phyloP scores from a whole-genome alignment of 2,329 filamentous ascomycete species.

The Aspergillus quadricinctus region DNA sequence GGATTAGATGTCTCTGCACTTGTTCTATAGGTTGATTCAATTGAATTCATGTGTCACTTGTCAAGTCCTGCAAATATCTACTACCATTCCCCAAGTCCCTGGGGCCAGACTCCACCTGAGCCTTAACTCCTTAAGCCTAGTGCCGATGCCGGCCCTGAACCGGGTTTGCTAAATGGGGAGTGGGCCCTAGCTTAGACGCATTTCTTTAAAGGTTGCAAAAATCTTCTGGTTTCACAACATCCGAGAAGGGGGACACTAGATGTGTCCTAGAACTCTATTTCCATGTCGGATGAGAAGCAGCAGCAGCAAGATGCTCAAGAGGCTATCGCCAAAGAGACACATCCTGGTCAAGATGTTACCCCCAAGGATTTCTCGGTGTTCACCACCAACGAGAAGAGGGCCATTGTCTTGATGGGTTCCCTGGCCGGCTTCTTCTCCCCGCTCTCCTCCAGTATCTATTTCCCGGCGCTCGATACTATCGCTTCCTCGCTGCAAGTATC shows the following conservation, averaged over 20 bases:
- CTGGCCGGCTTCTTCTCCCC: slow-evolving; percentile 29
- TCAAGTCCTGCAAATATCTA: neutral
- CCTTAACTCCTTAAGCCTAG: too few relatives aligned
- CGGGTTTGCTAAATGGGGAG: neutral
- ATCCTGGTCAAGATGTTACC: neutral
- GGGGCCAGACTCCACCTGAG: too few relatives aligned
- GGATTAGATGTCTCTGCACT: too few relatives aligned
- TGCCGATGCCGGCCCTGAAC: neutral
- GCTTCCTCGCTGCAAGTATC: slow-evolving; percentile 39
- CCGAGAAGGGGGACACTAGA: neutral
- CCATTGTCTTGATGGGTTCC: slow-evolving; percentile 20
- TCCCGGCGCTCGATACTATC: slow-evolving; percentile 34
- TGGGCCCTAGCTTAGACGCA: neutral
- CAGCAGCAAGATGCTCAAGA: neutral
- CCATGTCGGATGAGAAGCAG: neutral
- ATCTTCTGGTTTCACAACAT: neutral
- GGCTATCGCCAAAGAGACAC: neutral
- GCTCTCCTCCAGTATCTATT: slow-evolving; percentile 33
- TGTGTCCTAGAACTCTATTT: neutral
- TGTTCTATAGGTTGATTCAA: neutral
- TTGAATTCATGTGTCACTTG: neutral
- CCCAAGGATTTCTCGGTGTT: slow-evolving; percentile 40
- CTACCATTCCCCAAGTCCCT: neutral
- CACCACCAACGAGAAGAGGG: slow-evolving; percentile 18
- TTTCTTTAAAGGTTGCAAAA: neutral